phyloP scores from a whole-genome alignment of 306 rosid species.

The Fragaria iinumae region DNA sequence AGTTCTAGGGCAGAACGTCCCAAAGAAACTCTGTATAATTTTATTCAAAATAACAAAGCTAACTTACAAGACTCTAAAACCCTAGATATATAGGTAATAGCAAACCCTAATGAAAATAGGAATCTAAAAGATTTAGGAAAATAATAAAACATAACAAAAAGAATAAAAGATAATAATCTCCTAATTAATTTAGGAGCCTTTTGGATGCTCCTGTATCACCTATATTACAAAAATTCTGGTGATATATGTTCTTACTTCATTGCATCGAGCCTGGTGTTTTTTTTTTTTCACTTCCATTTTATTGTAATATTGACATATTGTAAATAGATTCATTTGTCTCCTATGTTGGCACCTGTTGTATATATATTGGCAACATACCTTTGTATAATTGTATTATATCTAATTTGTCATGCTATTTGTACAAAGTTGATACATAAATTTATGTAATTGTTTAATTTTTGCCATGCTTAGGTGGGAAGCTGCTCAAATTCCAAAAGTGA shows the following conservation, averaged over 20 bases:
- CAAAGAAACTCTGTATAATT: no score
- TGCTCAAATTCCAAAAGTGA: slow-evolving; percentile 69
- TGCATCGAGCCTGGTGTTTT: not conserved
- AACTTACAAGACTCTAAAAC: no score
- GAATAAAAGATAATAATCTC: no score
- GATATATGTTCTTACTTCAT: not conserved
- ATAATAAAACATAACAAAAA: no score
- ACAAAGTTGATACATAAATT: not conserved
- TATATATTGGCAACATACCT: not conserved
- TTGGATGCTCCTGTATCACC: no score
- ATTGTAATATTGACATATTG: not conserved
- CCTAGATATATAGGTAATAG: no score
- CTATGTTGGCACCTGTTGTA: not conserved
- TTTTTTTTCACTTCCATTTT: not conserved
- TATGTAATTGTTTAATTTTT: not conserved
- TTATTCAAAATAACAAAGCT: no score
- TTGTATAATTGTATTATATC: not conserved
- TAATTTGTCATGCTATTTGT: not conserved
- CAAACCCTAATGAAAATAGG: no score
- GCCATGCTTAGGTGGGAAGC: slow-evolving; percentile 81
- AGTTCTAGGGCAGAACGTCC: no score
- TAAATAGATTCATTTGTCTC: not conserved
- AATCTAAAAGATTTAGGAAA: no score
- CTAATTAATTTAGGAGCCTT: no score
- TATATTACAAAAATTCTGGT: not conserved